Percentiles rank a stretch among this genome's conserved stretches.
These are phyloP conservation scores for Nitzschia sp. DNA, from an alignment of 108 stramenopile genomes.

Conservation along the genomic window DNA sequence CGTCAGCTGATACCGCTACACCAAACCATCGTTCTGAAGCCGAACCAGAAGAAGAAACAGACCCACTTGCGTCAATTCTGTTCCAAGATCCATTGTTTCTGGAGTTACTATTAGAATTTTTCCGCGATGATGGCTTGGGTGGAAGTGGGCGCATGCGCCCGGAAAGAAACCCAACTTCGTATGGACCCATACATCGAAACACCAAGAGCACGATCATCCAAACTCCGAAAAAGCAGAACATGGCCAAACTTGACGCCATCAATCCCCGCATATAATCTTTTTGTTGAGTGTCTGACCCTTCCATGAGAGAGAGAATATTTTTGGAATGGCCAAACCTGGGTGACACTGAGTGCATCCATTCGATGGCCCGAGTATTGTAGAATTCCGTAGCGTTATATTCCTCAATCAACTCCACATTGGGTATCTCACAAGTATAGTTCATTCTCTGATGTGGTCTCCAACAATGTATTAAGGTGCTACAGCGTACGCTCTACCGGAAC, in stretches of 20 bases:
- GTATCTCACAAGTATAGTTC: slow-evolving; percentile 5
- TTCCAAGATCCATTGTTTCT: neutral
- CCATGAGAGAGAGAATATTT: slow-evolving; percentile 10
- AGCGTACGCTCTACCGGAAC: too few relatives aligned
- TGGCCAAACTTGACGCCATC: slow-evolving; percentile 9
- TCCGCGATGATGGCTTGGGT: slow-evolving; percentile 2
- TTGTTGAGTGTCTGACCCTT: slow-evolving; percentile 14
- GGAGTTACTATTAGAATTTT: neutral
- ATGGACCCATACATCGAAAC: slow-evolving; percentile 19
- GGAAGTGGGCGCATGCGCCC: slow-evolving; percentile 7
- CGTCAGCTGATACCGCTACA: neutral
- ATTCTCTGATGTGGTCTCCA: too few relatives aligned
- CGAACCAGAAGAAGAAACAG: neutral
- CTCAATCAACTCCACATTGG: slow-evolving; percentile 14
- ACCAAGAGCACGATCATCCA: slow-evolving; percentile 18
- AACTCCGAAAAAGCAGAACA: slow-evolving; percentile 15
- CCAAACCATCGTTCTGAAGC: neutral
- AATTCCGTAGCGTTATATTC: slow-evolving; percentile 12
- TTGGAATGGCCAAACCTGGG: slow-evolving; percentile 26
- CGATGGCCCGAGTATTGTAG: slow-evolving; percentile 14
- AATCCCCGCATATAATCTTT: slow-evolving; percentile 25
- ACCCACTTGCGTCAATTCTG: neutral
- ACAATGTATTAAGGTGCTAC: too few relatives aligned
- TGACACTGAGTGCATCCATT: slow-evolving; percentile 16
- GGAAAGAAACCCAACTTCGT: slow-evolving; percentile 16